These are phyloP conservation scores for Medicago truncatula DNA, from an alignment of 306 rosid species.

Conservation along the genomic window MtrunA17r5.0-ANR NC_053044.1:16817001-16817500, in stretches of 20 bases:
- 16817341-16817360: slow-evolving; percentile 1
- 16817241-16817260: slow-evolving; percentile 13
- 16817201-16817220: slow-evolving; percentile 11
- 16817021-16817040: too few species aligned
- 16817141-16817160: slow-evolving; percentile 6
- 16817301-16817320: neutral
- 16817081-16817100: neutral
- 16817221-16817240: slow-evolving; percentile 1
- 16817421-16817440: slow-evolving; percentile 6
- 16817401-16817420: neutral
- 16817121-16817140: slow-evolving; percentile 11
- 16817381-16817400: neutral
- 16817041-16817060: neutral
- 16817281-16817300: too few species aligned
- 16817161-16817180: neutral
- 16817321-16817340: slow-evolving; percentile 4
- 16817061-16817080: slow-evolving; percentile 18
- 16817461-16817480: slow-evolving; percentile 16
- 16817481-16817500: too few species aligned
- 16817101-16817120: neutral
- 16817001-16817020: too few species aligned
- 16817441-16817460: neutral
- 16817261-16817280: too few species aligned
- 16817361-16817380: neutral
- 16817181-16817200: slow-evolving; percentile 1